Base-by-base conservation (phyloP, 495 filamentous ascomycete species). In the Daldinia grandis region DNA sequence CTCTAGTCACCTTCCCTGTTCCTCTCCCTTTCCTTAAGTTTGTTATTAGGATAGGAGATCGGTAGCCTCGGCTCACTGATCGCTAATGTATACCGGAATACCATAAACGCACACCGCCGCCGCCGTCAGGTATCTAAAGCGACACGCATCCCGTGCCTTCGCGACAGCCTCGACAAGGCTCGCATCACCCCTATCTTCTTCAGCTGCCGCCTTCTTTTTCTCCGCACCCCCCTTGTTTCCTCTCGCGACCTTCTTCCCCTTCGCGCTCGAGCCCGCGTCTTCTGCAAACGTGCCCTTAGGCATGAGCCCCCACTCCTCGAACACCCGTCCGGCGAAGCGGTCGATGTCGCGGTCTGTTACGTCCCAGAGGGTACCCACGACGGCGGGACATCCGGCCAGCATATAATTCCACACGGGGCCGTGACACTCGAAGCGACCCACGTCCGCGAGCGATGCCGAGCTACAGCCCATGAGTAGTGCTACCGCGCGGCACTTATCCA, bases 301-400 rank as follows among this genome's bases (percentile, higher is more conserved):
- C 28, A 93, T 80, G 2, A 99, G 76, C 14, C 95, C 95, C 95
- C 95, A 99, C 60, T 89, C 86, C 76, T 94, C 90, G 55, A 97
- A 89, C 3, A 90, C 81, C 15, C 86, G 81, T 24, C 87, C 87
- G 0, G 93, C 89, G 76, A 98, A 97, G 37, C 94, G 90, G 82
- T 99, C 95, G 72, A 97, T 95, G 76, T 99, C 95, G 69, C 91
- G 91, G 73, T 99, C 95, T 12, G 96, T 99, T 21, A 99, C 95
- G 78, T 99, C 95, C 95, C 95, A 99, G 37, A 99, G 83, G 4
- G 92, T 97, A 21, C 92, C 95, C 0, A 98, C 88, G 17, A 98
- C 84, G 9, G 94, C 93, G 3, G 92, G 90, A 58, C 85, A 87
- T 6, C 94, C 95, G 0, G 93, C 93, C 37, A 94, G 86, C 79